These are phyloP conservation scores for Fusarium torulosum DNA, from an alignment of 2,329 filamentous ascomycete genomes.

Conservation along the genomic window DNA sequence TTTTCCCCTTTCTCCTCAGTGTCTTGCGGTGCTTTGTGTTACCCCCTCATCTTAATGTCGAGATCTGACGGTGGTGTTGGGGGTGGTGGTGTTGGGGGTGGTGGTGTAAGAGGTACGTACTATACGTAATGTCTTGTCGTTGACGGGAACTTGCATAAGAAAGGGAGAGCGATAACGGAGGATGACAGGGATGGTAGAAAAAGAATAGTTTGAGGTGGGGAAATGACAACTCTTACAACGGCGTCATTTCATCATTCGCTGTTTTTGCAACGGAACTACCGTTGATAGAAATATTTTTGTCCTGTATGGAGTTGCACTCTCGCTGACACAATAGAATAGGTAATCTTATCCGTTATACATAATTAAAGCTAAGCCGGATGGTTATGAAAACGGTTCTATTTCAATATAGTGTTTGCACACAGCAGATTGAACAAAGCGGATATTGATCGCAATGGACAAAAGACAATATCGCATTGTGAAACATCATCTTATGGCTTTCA, in stretches of 20 bases:
- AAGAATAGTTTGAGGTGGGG: not conserved
- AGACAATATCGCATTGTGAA: too few relatives aligned
- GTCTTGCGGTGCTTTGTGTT: not conserved
- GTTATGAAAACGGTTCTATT: too few relatives aligned
- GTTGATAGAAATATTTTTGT: not conserved
- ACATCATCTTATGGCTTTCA: too few relatives aligned
- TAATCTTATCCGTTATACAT: constrained; percentile 33
- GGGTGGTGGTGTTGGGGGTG: not conserved
- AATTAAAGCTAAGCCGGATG: not conserved
- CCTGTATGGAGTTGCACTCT: constrained; percentile 19
- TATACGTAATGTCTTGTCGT: not conserved
- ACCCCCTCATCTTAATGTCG: constrained; percentile 5
- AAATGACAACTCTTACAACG: not conserved
- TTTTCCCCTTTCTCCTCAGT: constrained; percentile 34
- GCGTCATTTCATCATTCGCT: not conserved
- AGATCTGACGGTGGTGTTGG: not conserved
- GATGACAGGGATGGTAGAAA: not conserved
- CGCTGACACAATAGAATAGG: constrained; percentile 27
- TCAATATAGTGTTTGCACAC: too few relatives aligned
- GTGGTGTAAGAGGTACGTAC: not conserved
- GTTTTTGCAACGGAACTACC: not conserved
- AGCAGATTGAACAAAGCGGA: not conserved
- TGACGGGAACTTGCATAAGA: not conserved
- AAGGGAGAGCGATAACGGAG: too few relatives aligned
- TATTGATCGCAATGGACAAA: not conserved